Base-by-base conservation (phyloP, 2,329 filamentous ascomycete genomes). In the Fusarium denticulatum region DNA sequence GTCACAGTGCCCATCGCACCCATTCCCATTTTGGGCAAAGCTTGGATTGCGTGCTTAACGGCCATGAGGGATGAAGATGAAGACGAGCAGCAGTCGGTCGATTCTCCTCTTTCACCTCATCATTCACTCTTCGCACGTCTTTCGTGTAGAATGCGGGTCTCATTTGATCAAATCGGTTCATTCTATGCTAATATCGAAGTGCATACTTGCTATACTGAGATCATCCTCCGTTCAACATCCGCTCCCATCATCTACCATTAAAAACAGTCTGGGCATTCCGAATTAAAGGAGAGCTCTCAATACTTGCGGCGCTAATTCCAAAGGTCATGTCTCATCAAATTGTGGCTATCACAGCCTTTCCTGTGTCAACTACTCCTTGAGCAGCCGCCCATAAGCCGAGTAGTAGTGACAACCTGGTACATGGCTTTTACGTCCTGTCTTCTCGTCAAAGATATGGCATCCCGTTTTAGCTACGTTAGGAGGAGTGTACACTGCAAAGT, bases 391-490 rank as follows among this genome's bases (percentile, higher is more conserved):
- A 81, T 88, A 90, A 57, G 82, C 86, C 52, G 93, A 95, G 82
- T 90, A 94, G 84, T 93, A 93, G 67, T 90, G 88, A 78, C 89
- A 91, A 78, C 93, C 92, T 66, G 88, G 87, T 52, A 95, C 87
- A 80, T 94, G 92, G 75, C 87, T 92, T 65, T 88, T 90, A 81
- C 91, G 91, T 60, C 95, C 93, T 7, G 94, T 97, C 76, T 87
- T 86, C 72, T 91, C 89, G 78, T 96, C 89, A 81, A 96, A 98
- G 79, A 96, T 90, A 78, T 94, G 89, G 82, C 94, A 97, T 30
- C 95, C 95, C 68, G 90, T 89, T 67, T 89, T 92, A 42, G 94
- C 94, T 42, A 96, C 95, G 78, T 97, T 97, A 7, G 95, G 95
- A 40, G 95, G 95, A 20, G 94, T 96, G 80, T 96, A 96, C 68